phyloP scores from a whole-genome alignment of 441 rosid genomes.

The Codiaeum variegatum region DNA sequence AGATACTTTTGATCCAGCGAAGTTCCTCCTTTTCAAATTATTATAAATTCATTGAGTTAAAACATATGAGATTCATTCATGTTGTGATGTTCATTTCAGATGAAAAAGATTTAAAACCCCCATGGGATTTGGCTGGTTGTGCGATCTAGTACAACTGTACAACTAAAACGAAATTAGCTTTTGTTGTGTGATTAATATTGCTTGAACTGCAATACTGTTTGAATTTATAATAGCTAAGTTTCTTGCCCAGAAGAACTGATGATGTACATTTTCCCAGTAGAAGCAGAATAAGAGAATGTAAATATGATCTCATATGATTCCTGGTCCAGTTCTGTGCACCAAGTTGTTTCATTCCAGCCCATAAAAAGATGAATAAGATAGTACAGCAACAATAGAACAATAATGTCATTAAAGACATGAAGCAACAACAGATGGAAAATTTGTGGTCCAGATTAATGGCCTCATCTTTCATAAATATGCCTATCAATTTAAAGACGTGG shows the following conservation, averaged over 20 bases:
- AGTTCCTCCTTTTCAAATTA: not conserved
- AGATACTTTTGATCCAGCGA: not conserved
- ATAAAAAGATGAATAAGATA: not conserved
- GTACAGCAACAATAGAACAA: not conserved
- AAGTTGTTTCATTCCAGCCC: not conserved
- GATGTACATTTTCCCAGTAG: no score
- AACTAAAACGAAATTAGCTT: not conserved
- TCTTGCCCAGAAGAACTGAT: not conserved
- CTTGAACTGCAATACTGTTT: not conserved
- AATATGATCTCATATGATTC: not conserved
- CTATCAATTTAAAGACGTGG: not conserved
- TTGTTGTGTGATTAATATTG: not conserved
- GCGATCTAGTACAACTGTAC: not conserved
- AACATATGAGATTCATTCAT: not conserved
- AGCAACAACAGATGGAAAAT: no score
- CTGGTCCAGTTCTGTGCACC: not conserved
- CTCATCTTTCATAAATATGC: not conserved
- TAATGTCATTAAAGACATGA: no score
- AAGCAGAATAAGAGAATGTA: no score
- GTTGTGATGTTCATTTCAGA: not conserved
- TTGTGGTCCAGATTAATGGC: not conserved
- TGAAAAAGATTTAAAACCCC: no score
- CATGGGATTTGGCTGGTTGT: not conserved
- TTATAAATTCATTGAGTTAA: not conserved
- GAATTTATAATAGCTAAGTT: not conserved